Evolutionary conservation across 148 eudicot species (phyloP).

Genomic region (Spergularia marina): DNA sequence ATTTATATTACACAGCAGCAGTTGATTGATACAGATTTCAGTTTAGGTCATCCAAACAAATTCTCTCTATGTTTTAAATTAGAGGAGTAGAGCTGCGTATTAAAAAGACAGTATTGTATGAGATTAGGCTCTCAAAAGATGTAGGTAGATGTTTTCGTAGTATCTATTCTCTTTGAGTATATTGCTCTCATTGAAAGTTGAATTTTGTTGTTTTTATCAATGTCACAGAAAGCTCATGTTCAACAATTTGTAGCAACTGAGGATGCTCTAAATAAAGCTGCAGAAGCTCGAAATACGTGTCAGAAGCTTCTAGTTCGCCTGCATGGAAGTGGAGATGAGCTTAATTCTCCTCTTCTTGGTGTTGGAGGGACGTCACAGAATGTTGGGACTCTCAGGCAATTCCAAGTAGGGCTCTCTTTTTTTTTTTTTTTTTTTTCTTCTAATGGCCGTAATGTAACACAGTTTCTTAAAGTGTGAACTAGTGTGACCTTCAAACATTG

Average conservation of each 20-base stretch:
- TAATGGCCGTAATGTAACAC: neutral
- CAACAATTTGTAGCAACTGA: slow-evolving; percentile 99
- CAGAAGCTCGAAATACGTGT: slow-evolving; percentile 74
- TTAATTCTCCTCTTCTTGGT: slow-evolving; percentile 44
- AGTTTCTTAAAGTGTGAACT: neutral
- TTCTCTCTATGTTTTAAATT: no score
- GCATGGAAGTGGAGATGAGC: slow-evolving; percentile 70
- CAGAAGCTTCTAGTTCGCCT: slow-evolving; percentile 80
- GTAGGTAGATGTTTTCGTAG: neutral
- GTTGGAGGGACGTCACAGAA: slow-evolving; percentile 70
- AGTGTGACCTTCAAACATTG: neutral
- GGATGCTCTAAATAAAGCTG: slow-evolving; percentile 92
- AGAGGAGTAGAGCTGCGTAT: no score
- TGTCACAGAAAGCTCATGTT: slow-evolving; percentile 89
- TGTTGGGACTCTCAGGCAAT: slow-evolving; percentile 84
- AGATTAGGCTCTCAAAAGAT: slow-evolving; percentile 2
- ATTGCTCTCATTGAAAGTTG: neutral
- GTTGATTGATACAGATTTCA: no score
- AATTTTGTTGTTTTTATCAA: neutral
- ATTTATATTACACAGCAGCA: no score
- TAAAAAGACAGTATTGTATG: neutral
- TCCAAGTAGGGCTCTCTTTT: slow-evolving; percentile 53
- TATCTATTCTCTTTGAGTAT: neutral
- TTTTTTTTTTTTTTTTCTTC: neutral
- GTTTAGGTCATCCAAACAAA: no score